Evolutionary conservation across 208 protist species (phyloP), one percentile per base, ranked within the genome.

Genomic region (Wallacemonas sp.): DNA sequence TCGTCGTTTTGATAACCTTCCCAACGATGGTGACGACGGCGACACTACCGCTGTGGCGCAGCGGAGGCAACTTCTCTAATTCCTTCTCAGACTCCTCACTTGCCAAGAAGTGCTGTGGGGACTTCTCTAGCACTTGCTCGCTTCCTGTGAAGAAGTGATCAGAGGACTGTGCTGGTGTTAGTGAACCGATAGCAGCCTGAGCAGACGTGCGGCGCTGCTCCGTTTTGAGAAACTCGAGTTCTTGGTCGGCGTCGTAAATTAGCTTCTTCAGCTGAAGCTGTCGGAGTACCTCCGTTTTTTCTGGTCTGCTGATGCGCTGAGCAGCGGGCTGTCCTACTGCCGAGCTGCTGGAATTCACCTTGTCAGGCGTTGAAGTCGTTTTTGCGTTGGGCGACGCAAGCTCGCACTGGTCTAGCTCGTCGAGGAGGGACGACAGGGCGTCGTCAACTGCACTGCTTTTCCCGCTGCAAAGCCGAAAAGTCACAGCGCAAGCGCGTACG

Each of bases 1-100:
- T 29, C 3, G 33, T 4, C 41, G 44, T 52, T 24, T 58, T 59
- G 30, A 71, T 41, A 34, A 84, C 73, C 38, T 63, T 70, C 1
- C 79, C 87, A n/a, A 93, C 87, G 19, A 93, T 54, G 0, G 82
- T 85, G 1, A 93, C 72, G 21, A 91, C 82, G 10, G 77, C 84
- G 33, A 79, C 75, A 61, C 71, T 77, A 0, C 82, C 88, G 26
- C 72, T 81, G 39, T 81, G 63, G 1, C 65, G 44, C 19, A 72
- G n/a, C 8, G 36, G 66, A n/a, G 82, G 79, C 52, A 86, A 41
- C 26, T 69, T 62, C 24, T 68, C 63, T 37, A 90, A 59, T 37
- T 67, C 69, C 52, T 58, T 46, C 22, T 54, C 71, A n/a, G 72
- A 82, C 33, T 75, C 63, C 29, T 79, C 67, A 36, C 59, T 57